These are phyloP conservation scores for Penicillium odoratum DNA, from an alignment of 495 filamentous ascomycete genomes.

Conservation along the genomic window DNA sequence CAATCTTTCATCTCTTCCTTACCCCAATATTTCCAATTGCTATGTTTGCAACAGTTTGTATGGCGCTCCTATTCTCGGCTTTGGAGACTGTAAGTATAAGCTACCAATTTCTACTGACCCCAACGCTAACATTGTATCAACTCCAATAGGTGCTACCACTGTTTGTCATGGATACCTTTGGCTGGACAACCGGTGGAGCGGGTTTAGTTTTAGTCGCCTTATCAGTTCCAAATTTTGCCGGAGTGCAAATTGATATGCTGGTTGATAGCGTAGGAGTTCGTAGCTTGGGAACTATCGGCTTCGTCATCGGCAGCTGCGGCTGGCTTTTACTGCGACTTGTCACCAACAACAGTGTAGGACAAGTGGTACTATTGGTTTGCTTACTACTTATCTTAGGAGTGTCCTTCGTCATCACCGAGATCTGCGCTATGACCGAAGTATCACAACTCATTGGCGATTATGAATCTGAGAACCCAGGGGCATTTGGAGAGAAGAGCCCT, in stretches of 20 bases:
- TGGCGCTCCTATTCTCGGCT: conserved; percentile 27
- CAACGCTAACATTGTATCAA: conserved; percentile 12
- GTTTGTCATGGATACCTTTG: conserved; percentile 48
- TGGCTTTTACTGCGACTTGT: conserved; percentile 56
- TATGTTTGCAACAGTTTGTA: conserved; percentile 25
- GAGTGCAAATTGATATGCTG: conserved; percentile 44
- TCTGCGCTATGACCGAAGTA: conserved; percentile 41
- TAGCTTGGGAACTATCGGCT: conserved; percentile 47
- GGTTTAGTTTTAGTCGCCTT: conserved; percentile 60
- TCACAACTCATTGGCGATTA: conserved; percentile 32
- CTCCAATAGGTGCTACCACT: conserved; percentile 34
- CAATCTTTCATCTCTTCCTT: conserved; percentile 18
- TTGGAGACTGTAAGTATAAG: conserved; percentile 37
- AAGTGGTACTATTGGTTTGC: conserved; percentile 35
- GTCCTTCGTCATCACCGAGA: conserved; percentile 33
- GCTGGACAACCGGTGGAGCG: conserved; percentile 57
- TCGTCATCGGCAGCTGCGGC: conserved; percentile 44
- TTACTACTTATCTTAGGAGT: conserved; percentile 38
- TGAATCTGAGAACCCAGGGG: conserved; percentile 32
- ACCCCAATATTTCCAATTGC: conserved; percentile 29
- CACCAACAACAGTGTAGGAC: conserved; percentile 24
- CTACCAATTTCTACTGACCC: background rate
- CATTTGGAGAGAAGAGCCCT: conserved; percentile 55
- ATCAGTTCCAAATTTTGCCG: conserved; percentile 34
- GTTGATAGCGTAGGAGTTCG: conserved; percentile 56